phyloP scores from a whole-genome alignment of 164 flowering plant genomes.

The Magnolia kwangsiensis region DNA sequence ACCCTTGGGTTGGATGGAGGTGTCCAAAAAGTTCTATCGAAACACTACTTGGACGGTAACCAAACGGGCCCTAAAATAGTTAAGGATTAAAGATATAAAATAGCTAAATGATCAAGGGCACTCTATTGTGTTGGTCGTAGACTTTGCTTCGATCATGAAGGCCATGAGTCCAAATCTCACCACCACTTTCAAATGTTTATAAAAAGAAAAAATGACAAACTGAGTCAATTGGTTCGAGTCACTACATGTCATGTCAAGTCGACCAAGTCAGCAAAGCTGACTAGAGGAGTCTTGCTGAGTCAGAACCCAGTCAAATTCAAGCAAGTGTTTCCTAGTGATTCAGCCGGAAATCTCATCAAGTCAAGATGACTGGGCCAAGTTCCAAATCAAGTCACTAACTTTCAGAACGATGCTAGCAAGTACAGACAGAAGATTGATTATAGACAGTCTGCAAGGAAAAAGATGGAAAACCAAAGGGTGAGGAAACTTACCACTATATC shows the following conservation, averaged over 20 bases:
- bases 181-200: too few species aligned
- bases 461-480: background rate
- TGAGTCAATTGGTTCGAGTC: background rate
- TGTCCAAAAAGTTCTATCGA: too few species aligned
- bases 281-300: background rate
- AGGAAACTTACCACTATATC: conserved; percentile 29
- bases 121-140: too few species aligned
- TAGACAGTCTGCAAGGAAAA: background rate
- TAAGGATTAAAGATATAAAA: too few species aligned
- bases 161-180: too few species aligned
- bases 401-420: background rate
- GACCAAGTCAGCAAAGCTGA: background rate
- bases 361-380: background rate
- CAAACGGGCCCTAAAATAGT: too few species aligned
- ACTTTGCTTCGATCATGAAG: too few species aligned
- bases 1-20: too few species aligned
- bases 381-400: background rate
- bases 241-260: background rate
- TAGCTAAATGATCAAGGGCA: too few species aligned
- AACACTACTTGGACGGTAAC: too few species aligned
- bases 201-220: too few species aligned
- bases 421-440: background rate
- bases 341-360: background rate
- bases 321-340: background rate
- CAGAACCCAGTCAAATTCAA: background rate